Evolutionary conservation across 1,284 basidiomycete genomes (phyloP).

Genomic region (Trichosporon faecale): DNA sequence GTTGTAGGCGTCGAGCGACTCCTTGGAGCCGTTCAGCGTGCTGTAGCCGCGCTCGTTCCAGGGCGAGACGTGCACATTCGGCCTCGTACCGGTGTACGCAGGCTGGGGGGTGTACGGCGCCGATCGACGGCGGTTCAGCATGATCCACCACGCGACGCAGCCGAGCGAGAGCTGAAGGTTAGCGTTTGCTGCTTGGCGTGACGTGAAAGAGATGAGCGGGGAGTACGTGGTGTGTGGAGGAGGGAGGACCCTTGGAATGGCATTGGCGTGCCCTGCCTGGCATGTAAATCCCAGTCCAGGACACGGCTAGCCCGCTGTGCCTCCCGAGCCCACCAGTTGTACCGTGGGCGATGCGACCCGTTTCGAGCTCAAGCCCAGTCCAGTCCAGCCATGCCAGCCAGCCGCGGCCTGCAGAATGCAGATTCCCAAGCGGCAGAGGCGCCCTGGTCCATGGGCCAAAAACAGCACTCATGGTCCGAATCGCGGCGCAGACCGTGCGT

Average conservation of each 20-base stretch:
- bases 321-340: background rate
- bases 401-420: background rate
- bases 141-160: constrained; percentile 1
- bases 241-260: background rate
- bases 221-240: background rate
- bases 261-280: background rate
- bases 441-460: background rate
- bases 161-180: background rate
- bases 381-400: no score
- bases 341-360: background rate
- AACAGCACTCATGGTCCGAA: background rate
- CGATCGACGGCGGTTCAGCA: background rate
- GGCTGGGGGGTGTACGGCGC: background rate
- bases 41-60: background rate
- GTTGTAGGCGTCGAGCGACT: constrained; percentile 4
- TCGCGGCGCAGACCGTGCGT: background rate
- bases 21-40: background rate
- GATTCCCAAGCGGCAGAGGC: background rate
- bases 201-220: background rate
- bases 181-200: background rate
- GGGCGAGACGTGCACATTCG: constrained; percentile 1
- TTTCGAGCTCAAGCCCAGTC: background rate
- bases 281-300: background rate
- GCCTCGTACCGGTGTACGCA: background rate
- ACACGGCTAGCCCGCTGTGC: background rate